Percentiles rank a stretch among this genome's conserved stretches.
phyloP scores from a whole-genome alignment of 345 rosid species.

The Pseudoturritis turrita region DNA sequence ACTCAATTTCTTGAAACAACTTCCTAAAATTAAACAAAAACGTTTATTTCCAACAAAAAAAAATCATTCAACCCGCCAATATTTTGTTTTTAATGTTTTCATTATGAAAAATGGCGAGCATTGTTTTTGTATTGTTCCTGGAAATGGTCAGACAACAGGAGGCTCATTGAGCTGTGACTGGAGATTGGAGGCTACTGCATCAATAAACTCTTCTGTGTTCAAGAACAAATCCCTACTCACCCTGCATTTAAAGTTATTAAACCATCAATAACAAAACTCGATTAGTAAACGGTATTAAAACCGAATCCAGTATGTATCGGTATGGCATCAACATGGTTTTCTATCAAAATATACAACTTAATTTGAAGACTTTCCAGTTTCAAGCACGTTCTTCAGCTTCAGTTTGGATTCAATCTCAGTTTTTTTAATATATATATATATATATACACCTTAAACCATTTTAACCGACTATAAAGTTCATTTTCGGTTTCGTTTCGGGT shows the following conservation, averaged over 20 bases:
- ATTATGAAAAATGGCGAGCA: not conserved
- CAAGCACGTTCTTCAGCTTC: not conserved
- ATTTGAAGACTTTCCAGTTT: not conserved
- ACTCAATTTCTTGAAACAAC: not conserved
- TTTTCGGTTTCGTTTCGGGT: not conserved
- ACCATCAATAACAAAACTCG: not conserved
- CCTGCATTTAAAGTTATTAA: conserved; percentile 36
- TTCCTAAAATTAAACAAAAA: not conserved
- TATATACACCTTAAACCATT: no score
- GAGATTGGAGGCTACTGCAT: conserved; percentile 66
- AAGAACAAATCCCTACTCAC: conserved; percentile 64
- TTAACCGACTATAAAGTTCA: no score
- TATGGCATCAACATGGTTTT: not conserved
- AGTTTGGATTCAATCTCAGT: not conserved
- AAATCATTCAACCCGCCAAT: not conserved
- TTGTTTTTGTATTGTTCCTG: not conserved
- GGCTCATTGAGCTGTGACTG: conserved; percentile 47
- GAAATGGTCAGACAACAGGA: conserved; percentile 31
- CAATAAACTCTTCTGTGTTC: conserved; percentile 84
- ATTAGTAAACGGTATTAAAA: not conserved
- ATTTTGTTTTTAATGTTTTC: not conserved
- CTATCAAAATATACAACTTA: not conserved
- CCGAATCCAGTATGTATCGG: not conserved
- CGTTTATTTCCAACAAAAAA: not conserved
- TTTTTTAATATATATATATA: no score